Base-by-base conservation (phyloP, 306 rosid species). In the Pyrus betulifolia region DNA sequence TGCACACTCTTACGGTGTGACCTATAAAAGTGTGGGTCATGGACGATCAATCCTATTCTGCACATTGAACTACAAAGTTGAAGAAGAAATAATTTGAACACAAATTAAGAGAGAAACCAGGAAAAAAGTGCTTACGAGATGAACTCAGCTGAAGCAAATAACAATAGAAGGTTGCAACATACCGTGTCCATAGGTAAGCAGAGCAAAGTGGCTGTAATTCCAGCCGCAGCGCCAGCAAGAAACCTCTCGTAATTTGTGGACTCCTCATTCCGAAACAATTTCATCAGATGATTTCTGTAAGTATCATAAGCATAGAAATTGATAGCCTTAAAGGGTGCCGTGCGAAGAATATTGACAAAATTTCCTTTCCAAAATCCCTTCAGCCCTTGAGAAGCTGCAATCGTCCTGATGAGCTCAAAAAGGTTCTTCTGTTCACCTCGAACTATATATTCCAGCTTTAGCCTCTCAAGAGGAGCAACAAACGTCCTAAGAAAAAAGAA, bases 161-260 rank as follows among this genome's bases (percentile, higher is more conserved):
- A 38, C n/a, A 45, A 13, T 12, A 44, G 51, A 46, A 62, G 64
- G 62, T 45, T 74, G 40, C 35, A 40, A 88, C 96, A 71, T 95
- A 95, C 99, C 42, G 97, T 95, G 85, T 92, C 99, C 86, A 95
- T 96, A 44, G 99, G 99, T 5, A 95, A 85, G 87, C 99, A 95
- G 49, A 89, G 92, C 79, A 84, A 61, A 62, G 96, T 89, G 52
- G 99, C 97, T 68, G 97, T 95, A 64, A 95, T 85, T 44, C 99
- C 97, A 15, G 97, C 99, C 0, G 96, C 91, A 72, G 99, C 99
- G 72, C 97, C 99, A 19, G 97, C 99, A 82, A 95, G 69, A 85
- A 92, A 95, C 87, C 97, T 89, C 90, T 95, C 97, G 75, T 88
- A 90, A 78, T 95, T 89, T 22, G 96, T 89, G 82, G 93, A 84